phyloP scores from a whole-genome alignment of 371 early-diverging fungal species.

The Coemansia sp. region DNA sequence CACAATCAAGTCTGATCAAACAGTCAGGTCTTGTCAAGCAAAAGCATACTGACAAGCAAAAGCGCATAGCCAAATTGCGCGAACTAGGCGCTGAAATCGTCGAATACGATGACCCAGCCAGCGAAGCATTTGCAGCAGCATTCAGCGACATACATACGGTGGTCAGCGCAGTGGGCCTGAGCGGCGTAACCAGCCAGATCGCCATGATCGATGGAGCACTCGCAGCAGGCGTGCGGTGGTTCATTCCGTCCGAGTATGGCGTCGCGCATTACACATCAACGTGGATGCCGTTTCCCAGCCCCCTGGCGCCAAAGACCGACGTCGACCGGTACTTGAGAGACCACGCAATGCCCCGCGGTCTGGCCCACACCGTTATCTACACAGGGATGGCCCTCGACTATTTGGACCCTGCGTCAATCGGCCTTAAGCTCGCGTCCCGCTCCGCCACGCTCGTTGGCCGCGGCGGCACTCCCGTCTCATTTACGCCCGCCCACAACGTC shows the following conservation, averaged over 20 bases:
- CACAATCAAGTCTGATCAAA: too few relatives aligned
- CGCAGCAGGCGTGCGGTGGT: slow-evolving; percentile 40
- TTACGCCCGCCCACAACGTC: slow-evolving; percentile 23
- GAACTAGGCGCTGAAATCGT: slow-evolving; percentile 20
- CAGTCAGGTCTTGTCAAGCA: too few relatives aligned
- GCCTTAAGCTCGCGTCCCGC: slow-evolving; percentile 17
- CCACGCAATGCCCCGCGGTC: slow-evolving; percentile 10
- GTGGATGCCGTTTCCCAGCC: slow-evolving; percentile 38
- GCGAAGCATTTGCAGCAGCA: slow-evolving; percentile 10
- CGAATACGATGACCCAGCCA: slow-evolving; percentile 8
- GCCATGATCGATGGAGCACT: slow-evolving; percentile 44
- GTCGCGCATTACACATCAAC: slow-evolving; percentile 25
- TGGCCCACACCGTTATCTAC: slow-evolving; percentile 37
- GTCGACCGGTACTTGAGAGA: slow-evolving; percentile 20
- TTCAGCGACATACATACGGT: slow-evolving; percentile 32
- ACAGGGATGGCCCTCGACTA: slow-evolving; percentile 47
- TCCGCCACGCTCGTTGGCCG: slow-evolving; percentile 45
- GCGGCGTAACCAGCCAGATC: slow-evolving; percentile 23
- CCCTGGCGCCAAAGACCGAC: slow-evolving; percentile 27
- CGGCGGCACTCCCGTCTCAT: slow-evolving; percentile 34
- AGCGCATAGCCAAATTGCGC: slow-evolving; percentile 13
- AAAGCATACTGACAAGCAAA: slow-evolving; percentile 11
- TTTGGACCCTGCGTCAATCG: slow-evolving; percentile 35
- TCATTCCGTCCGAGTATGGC: slow-evolving; percentile 45
- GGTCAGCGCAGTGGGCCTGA: slow-evolving; percentile 30